These are phyloP conservation scores for Chloromonas sp. DNA, from an alignment of 163 green algal species.

Conservation along the genomic window DNA sequence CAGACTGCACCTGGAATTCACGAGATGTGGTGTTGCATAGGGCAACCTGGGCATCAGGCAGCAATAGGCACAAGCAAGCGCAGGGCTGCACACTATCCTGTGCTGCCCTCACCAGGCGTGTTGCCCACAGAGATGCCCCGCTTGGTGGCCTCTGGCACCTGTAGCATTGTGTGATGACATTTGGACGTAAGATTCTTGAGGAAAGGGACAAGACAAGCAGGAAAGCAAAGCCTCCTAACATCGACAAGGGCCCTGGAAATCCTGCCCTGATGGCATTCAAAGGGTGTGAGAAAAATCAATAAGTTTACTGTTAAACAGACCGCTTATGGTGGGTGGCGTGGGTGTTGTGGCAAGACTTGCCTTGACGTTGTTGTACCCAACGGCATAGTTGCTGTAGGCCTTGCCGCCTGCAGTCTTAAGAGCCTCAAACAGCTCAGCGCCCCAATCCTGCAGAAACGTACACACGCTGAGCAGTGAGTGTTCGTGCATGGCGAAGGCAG, in stretches of 20 bases:
- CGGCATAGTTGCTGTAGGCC: conserved; percentile 95
- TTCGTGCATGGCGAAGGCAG: not conserved
- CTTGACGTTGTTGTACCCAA: conserved; percentile 98
- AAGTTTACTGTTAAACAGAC: too few relatives aligned
- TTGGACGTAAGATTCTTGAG: too few relatives aligned
- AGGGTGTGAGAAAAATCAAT: too few relatives aligned
- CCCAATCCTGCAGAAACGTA: conserved; percentile 71
- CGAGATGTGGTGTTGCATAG: not conserved
- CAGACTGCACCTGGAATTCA: not conserved
- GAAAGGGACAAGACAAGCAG: too few relatives aligned
- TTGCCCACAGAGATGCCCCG: conserved; percentile 92
- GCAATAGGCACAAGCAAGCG: too few relatives aligned
- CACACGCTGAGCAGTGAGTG: not conserved
- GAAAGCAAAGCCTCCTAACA: too few relatives aligned
- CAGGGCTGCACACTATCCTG: not conserved
- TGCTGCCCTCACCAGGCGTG: conserved; percentile 72
- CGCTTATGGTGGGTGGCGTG: too few relatives aligned
- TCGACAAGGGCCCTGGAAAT: too few relatives aligned
- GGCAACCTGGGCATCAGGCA: not conserved
- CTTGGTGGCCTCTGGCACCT: conserved; percentile 69
- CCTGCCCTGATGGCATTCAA: too few relatives aligned
- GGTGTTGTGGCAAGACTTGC: conserved; percentile 29
- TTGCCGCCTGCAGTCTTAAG: conserved; percentile 79
- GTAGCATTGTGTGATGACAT: not conserved
- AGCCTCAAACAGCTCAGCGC: conserved; percentile 78